Evolutionary conservation across 1,139 yeast species (phyloP).

Genomic region (Debaryomyces sp.): DNA sequence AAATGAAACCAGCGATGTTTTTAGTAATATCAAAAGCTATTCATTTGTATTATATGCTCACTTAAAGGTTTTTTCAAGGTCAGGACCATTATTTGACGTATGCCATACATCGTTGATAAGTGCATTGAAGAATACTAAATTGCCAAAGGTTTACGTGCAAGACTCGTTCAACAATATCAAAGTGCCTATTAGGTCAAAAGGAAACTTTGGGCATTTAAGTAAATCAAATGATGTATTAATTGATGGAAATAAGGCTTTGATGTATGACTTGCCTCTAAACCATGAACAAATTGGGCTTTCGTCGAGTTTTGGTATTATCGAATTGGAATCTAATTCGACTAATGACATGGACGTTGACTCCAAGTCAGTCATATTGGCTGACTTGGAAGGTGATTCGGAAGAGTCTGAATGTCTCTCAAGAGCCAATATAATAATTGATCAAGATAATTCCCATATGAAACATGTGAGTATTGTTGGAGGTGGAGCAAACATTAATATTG

Average conservation of each 20-base stretch:
- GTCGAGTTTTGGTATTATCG: constrained; percentile 68
- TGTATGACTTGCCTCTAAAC: constrained; percentile 36
- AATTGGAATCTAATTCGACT: constrained; percentile 29
- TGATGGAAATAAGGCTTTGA: constrained; percentile 27
- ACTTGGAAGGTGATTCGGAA: constrained; percentile 81
- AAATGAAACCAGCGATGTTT: neutral
- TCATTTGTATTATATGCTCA: constrained; percentile 72
- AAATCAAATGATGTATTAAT: constrained; percentile 37
- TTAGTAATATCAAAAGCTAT: constrained; percentile 36
- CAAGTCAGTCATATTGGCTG: constrained; percentile 56
- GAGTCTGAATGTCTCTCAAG: constrained; percentile 53
- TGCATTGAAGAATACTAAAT: constrained; percentile 60
- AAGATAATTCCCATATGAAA: constrained; percentile 26
- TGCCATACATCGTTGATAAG: constrained; percentile 70
- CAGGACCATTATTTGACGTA: constrained; percentile 81
- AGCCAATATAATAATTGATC: constrained; percentile 37
- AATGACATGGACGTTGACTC: constrained; percentile 24
- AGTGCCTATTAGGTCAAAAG: constrained; percentile 54
- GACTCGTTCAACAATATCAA: constrained; percentile 56
- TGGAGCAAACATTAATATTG: constrained; percentile 48
- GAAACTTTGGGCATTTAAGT: constrained; percentile 50
- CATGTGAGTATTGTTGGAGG: constrained; percentile 44
- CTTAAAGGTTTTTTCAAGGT: constrained; percentile 74
- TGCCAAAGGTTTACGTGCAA: constrained; percentile 70
- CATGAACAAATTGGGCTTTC: constrained; percentile 44